Evolutionary conservation across 2,329 filamentous ascomycete genomes (phyloP).

Genomic region (Colletotrichum chrysophilum): DNA sequence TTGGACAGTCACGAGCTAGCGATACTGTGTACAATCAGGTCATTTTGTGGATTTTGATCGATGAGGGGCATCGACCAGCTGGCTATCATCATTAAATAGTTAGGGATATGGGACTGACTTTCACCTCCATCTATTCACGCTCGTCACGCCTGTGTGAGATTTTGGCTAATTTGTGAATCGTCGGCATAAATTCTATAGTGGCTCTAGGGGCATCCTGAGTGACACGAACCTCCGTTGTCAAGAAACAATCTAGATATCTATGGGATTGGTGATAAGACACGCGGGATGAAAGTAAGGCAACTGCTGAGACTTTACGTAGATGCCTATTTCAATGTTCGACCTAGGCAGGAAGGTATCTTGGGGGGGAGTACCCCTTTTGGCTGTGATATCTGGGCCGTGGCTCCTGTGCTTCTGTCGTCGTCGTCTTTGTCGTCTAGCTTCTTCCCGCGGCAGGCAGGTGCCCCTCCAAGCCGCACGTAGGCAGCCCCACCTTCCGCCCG

Average conservation of each 20-base stretch:
- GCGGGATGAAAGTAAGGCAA: not conserved
- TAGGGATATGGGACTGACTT: slow-evolving; percentile 6
- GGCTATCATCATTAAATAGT: slow-evolving; percentile 3
- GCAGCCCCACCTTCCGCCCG: slow-evolving; percentile 10
- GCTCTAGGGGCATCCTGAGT: not conserved
- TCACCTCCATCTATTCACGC: not conserved
- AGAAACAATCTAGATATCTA: not conserved
- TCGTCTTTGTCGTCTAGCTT: not conserved
- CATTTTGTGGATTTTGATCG: slow-evolving; percentile 5
- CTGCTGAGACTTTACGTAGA: not conserved
- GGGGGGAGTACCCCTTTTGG: not conserved
- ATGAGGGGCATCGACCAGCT: slow-evolving; percentile 5
- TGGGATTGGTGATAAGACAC: not conserved
- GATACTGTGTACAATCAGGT: slow-evolving; percentile 9
- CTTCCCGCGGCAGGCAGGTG: not conserved
- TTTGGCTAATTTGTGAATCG: not conserved
- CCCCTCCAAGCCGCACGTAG: not conserved
- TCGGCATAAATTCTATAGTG: not conserved
- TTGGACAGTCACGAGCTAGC: slow-evolving; percentile 10
- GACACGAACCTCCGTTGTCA: not conserved
- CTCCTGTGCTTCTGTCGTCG: not conserved
- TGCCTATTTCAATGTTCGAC: not conserved
- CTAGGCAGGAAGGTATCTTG: not conserved
- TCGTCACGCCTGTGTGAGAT: not conserved
- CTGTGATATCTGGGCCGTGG: not conserved